These are phyloP conservation scores for Vigna reflexopilosa DNA, from an alignment of 306 rosid genomes.

Conservation along the genomic window DNA sequence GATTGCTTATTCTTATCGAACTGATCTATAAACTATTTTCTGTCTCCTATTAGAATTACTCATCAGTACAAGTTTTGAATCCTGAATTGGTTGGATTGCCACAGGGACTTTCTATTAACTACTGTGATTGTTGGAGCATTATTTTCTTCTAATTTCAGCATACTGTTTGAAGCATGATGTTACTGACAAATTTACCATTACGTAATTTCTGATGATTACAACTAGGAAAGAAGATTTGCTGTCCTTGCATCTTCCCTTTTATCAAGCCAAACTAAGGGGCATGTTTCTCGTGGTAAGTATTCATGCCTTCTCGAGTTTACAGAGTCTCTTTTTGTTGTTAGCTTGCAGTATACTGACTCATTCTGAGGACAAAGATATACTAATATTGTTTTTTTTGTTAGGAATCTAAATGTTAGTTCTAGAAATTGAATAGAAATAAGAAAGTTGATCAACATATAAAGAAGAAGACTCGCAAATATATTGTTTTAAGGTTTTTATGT, in stretches of 20 bases:
- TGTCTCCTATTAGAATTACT: slow-evolving; percentile 4
- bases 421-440: too few species aligned
- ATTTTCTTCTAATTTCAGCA: slow-evolving; percentile 6
- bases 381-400: too few species aligned
- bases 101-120: neutral
- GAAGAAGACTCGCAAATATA: too few species aligned
- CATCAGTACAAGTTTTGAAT: slow-evolving; percentile 3
- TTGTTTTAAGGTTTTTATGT: too few species aligned
- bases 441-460: too few species aligned
- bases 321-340: neutral
- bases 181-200: slow-evolving; percentile 23
- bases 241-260: slow-evolving; percentile 85
- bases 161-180: slow-evolving; percentile 23
- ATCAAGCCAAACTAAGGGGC: slow-evolving; percentile 97
- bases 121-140: neutral
- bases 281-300: slow-evolving; percentile 75
- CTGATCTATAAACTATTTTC: neutral
- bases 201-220: slow-evolving; percentile 26
- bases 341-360: slow-evolving; percentile 2
- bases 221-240: slow-evolving; percentile 89
- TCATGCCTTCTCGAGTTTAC: slow-evolving; percentile 12
- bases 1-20: neutral
- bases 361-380: slow-evolving; percentile 8
- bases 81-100: neutral
- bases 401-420: too few species aligned